A percentile compares a stretch with the other conserved stretches of the same genome.
Evolutionary conservation across 345 rosid genomes (phyloP).

Genomic region (Toxicodendron radicans): DNA sequence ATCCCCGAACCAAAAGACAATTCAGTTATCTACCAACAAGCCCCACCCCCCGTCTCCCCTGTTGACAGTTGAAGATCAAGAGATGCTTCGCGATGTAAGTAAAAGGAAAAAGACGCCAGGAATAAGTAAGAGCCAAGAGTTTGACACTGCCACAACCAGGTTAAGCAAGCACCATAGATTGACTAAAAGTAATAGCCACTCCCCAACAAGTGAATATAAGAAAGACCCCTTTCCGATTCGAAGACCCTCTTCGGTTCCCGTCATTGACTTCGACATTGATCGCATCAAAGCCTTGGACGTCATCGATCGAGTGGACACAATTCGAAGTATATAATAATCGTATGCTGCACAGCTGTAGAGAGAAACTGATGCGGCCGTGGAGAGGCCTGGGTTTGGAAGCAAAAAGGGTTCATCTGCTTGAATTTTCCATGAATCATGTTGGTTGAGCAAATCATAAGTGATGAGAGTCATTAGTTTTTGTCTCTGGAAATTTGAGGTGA

Average conservation of each 20-base stretch:
- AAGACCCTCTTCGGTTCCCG: slow-evolving; percentile 69
- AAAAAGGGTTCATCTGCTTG: too few relatives aligned
- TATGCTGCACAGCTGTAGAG: not conserved
- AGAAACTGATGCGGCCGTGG: not conserved
- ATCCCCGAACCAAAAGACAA: slow-evolving; percentile 65
- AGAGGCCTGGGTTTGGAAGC: not conserved
- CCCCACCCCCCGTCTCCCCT: slow-evolving; percentile 46
- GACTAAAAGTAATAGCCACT: slow-evolving; percentile 92
- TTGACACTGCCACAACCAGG: slow-evolving; percentile 62
- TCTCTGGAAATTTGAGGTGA: slow-evolving; percentile 19
- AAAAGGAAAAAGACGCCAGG: slow-evolving; percentile 86
- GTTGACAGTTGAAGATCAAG: slow-evolving; percentile 80
- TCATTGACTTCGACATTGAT: slow-evolving; percentile 73
- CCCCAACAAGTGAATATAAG: slow-evolving; percentile 56
- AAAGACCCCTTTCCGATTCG: slow-evolving; percentile 64
- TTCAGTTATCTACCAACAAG: slow-evolving; percentile 44
- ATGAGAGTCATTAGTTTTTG: slow-evolving; percentile 10
- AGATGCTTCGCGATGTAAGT: slow-evolving; percentile 87
- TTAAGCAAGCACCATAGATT: slow-evolving; percentile 74
- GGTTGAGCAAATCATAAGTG: slow-evolving; percentile 12
- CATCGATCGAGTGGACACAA: slow-evolving; percentile 87
- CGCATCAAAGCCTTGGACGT: slow-evolving; percentile 84
- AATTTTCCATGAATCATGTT: too few relatives aligned
- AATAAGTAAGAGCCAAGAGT: slow-evolving; percentile 96
- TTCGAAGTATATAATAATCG: slow-evolving; percentile 47